A percentile compares a stretch with the other conserved stretches of the same genome.
These are phyloP conservation scores for Onygenales sp. DNA, from an alignment of 2,329 filamentous ascomycete species.

Conservation along the genomic window DNA sequence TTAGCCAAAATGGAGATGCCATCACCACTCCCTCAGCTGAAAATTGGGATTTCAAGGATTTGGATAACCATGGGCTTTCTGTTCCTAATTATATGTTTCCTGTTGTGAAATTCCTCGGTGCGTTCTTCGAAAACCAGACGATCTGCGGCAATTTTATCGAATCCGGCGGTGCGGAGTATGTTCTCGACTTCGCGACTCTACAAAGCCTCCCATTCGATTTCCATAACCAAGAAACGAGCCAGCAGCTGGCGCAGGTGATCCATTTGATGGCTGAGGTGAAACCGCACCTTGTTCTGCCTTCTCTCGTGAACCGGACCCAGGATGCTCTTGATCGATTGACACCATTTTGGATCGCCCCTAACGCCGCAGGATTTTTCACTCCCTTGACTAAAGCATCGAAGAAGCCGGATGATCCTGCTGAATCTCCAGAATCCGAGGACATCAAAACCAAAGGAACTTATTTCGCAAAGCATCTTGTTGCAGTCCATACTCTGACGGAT, in stretches of 20 bases:
- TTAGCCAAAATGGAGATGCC: slow-evolving; percentile 2
- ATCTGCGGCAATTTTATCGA: slow-evolving; percentile 68
- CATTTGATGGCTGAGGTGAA: slow-evolving; percentile 71
- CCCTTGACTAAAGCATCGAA: slow-evolving; percentile 41
- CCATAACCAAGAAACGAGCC: slow-evolving; percentile 56
- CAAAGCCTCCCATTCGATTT: slow-evolving; percentile 70
- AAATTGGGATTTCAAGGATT: slow-evolving; percentile 37
- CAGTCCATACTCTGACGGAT: slow-evolving; percentile 65
- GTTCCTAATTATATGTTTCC: slow-evolving; percentile 65
- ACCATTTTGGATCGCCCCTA: slow-evolving; percentile 51
- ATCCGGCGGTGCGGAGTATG: slow-evolving; percentile 67
- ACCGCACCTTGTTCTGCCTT: slow-evolving; percentile 71
- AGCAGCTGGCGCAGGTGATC: slow-evolving; percentile 64
- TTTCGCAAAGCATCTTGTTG: slow-evolving; percentile 68
- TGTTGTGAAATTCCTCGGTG: slow-evolving; percentile 64
- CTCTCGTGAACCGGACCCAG: slow-evolving; percentile 66
- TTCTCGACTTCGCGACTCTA: slow-evolving; percentile 75
- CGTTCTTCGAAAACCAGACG: slow-evolving; percentile 65
- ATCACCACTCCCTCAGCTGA: slow-evolving; percentile 17
- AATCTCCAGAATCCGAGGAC: slow-evolving; percentile 23
- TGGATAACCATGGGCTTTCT: slow-evolving; percentile 41
- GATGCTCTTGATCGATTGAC: slow-evolving; percentile 57
- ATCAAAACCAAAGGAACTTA: slow-evolving; percentile 56
- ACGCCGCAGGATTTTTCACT: slow-evolving; percentile 57
- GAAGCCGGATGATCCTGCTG: slow-evolving; percentile 8